Evolutionary conservation across 164 flowering plant species (phyloP).

Genomic region (Saururus chinensis): DNA sequence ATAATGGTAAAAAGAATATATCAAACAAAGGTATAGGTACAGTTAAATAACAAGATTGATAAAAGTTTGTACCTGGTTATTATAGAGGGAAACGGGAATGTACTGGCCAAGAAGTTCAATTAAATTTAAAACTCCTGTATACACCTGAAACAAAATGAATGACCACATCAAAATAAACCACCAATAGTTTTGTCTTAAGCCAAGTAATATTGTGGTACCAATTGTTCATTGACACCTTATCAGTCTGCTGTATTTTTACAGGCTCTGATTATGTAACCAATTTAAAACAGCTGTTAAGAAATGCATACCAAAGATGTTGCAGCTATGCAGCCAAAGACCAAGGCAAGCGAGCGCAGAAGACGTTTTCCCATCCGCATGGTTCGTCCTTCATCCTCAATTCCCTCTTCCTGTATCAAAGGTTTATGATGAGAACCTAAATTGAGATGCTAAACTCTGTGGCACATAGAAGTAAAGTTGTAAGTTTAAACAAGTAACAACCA

Average conservation of each 20-base stretch:
- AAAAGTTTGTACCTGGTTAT: constrained; percentile 62
- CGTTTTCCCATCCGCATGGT: constrained; percentile 83
- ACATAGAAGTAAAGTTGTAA: too few species aligned
- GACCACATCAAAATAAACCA: background rate
- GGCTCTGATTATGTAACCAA: background rate
- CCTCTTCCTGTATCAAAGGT: constrained; percentile 67
- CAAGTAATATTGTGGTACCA: too few species aligned
- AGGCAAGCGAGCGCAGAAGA: constrained; percentile 65
- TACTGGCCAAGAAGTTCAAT: constrained; percentile 45
- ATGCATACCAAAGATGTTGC: constrained; percentile 69
- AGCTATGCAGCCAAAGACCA: constrained; percentile 83
- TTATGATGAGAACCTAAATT: background rate
- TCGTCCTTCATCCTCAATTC: constrained; percentile 74
- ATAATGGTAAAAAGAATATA: background rate
- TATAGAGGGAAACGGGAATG: constrained; percentile 69
- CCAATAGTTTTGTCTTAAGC: background rate
- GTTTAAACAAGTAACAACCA: too few species aligned
- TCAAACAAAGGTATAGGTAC: background rate
- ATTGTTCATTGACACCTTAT: too few species aligned
- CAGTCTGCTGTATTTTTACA: too few species aligned
- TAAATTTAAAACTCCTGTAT: constrained; percentile 61
- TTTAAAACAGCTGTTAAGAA: background rate
- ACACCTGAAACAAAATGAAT: constrained; percentile 45
- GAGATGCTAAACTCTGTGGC: too few species aligned
- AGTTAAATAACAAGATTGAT: background rate